A percentile compares a stretch with the other conserved stretches of the same genome.
phyloP scores from a whole-genome alignment of 345 rosid species.

The Gossypium mustelinum region DNA sequence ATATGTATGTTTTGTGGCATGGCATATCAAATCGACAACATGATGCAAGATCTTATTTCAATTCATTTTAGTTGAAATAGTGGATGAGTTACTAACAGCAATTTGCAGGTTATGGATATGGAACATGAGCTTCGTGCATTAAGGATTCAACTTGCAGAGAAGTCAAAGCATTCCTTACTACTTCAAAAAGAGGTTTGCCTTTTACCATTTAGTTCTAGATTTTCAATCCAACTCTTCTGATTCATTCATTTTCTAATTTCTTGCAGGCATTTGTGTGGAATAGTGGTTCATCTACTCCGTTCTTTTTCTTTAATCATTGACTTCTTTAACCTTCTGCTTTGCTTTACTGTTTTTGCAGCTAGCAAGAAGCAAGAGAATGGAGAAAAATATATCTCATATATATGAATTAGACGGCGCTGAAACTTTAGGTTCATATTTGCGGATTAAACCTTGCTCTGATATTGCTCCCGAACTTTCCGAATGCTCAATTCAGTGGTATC shows the following conservation, averaged over 20 bases:
- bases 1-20: not conserved
- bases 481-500: conserved; percentile 83
- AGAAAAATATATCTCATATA: conserved; percentile 39
- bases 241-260: not conserved
- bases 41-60: not conserved
- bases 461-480: conserved; percentile 65
- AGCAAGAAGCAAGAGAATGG: conserved; percentile 56
- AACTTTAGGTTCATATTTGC: conserved; percentile 74
- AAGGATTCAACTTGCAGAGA: conserved; percentile 21
- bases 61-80: conserved; percentile 7
- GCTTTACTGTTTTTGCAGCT: conserved; percentile 39
- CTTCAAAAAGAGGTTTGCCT: conserved; percentile 19
- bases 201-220: not conserved
- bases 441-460: conserved; percentile 59
- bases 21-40: not conserved
- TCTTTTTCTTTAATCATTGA: not conserved
- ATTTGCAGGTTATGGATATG: conserved; percentile 27
- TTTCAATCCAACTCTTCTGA: not conserved
- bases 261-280: not conserved
- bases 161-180: conserved; percentile 18
- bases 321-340: conserved; percentile 18
- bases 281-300: not conserved
- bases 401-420: conserved; percentile 87
- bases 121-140: conserved; percentile 21
- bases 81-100: not conserved